Percentiles rank a stretch among this genome's conserved stretches.
phyloP scores from a whole-genome alignment of 768 basidiomycete species.

The Pholiota conissans region DNA sequence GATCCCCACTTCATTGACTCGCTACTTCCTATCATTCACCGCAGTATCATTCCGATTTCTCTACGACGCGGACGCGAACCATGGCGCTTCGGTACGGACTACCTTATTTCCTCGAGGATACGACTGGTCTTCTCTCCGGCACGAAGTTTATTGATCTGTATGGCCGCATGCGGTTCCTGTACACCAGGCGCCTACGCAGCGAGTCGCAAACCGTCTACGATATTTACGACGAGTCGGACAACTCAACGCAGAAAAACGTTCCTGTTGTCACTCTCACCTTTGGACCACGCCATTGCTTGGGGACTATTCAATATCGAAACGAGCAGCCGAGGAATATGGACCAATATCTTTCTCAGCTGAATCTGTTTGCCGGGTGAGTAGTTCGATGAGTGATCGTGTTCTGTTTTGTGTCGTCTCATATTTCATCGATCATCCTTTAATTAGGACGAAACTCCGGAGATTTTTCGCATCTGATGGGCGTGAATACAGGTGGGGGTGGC shows the following conservation, averaged over 20 bases:
- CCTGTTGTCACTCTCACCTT: constrained; percentile 54
- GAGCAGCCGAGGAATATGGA: constrained; percentile 43
- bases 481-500: constrained; percentile 61
- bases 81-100: constrained; percentile 40
- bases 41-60: neutral
- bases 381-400: too few relatives aligned
- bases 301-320: constrained; percentile 47
- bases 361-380: constrained; percentile 41
- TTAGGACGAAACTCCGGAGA: constrained; percentile 46
- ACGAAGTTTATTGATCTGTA: constrained; percentile 65
- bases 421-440: too few relatives aligned
- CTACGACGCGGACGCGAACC: neutral
- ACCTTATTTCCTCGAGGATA: constrained; percentile 67
- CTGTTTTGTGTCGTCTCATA: too few relatives aligned
- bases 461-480: constrained; percentile 62
- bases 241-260: constrained; percentile 10
- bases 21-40: too few relatives aligned
- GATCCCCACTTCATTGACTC: neutral
- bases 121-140: constrained; percentile 49
- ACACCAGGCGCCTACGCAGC: constrained; percentile 25
- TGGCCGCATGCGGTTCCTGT: constrained; percentile 49
- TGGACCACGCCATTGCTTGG: constrained; percentile 47
- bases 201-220: constrained; percentile 46
- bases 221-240: constrained; percentile 44
- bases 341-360: constrained; percentile 49